Base-by-base conservation (phyloP, 2,329 filamentous ascomycete genomes). In the Penicillium occitanis region DNA sequence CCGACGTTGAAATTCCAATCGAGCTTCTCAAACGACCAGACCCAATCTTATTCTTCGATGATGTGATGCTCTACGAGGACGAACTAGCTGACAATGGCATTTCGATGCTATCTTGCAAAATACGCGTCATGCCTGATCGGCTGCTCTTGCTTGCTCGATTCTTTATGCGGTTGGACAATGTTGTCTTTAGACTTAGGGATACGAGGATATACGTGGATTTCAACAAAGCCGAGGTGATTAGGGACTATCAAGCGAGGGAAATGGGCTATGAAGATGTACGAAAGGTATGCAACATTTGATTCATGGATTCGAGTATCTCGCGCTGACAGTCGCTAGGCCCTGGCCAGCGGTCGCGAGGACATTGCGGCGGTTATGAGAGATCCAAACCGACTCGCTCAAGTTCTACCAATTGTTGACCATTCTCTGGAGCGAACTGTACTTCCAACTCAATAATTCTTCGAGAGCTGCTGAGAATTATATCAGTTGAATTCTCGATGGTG, bases 31-130 rank as follows among this genome's bases (percentile, higher is more conserved):
- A 90, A 76, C 87, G 91, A 37, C 91, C 92, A 14, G 95, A 99
- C 76, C 95, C 95, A 0, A 99, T 99, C 70, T 81, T 96, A 5
- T 97, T 98, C 84, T 96, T 96, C 76, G 94, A 98, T 80, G 93
- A 98, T 73, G 92, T 99, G 46, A 88, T 97, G 72, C 85, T 99
- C 58, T 99, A 96, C 77, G 95, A 99, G 81, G 96, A 96, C 80
- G 95, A 99, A 82, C 86, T 99, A 57, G 95, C 97, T 68, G 95
- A 99, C 78, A 99, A 99, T 75, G 95, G 95, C 68, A 95, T 98
- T 71, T 92, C 92, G 35, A 86, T 97, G 75, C 84, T 96, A 66
- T 96, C 90, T 68, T 92, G 91, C 79, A 99, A 99, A 83, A 83
- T 98, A 61, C 86, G 95, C 67, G 94, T 98, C 65, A 97, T 98